These are phyloP conservation scores for Microstroma glucosiphilum DNA, from an alignment of 1,284 basidiomycete species.

Conservation along the genomic window DNA sequence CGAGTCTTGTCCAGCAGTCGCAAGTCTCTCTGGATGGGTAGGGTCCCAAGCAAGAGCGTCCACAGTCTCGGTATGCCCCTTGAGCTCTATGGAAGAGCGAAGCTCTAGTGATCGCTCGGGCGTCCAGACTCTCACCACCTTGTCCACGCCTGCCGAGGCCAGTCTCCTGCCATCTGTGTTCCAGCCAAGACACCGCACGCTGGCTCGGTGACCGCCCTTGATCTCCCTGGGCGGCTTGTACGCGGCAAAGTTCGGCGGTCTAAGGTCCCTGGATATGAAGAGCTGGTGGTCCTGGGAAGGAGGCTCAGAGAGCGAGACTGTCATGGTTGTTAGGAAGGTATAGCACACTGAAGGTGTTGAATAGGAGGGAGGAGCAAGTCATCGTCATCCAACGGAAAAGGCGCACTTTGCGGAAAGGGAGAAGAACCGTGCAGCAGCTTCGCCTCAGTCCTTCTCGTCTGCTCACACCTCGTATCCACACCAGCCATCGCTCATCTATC, in stretches of 20 bases:
- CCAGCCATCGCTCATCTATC: no score
- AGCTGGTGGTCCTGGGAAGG: neutral
- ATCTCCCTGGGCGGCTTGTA: slow-evolving; percentile 6
- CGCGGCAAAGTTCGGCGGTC: neutral
- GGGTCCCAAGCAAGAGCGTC: slow-evolving; percentile 42
- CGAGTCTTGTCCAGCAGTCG: slow-evolving; percentile 33
- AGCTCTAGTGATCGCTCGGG: slow-evolving; percentile 37
- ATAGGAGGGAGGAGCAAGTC: neutral
- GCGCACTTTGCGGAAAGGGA: slow-evolving; percentile 2
- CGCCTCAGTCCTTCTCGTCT: no score
- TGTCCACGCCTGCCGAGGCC: slow-evolving; percentile 31
- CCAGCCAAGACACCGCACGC: slow-evolving; percentile 37
- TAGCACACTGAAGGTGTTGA: neutral
- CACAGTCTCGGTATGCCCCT: slow-evolving; percentile 40
- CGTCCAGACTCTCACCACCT: slow-evolving; percentile 34
- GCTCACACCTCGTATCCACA: no score
- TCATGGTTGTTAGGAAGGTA: neutral
- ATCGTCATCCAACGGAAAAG: neutral
- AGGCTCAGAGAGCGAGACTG: neutral
- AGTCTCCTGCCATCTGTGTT: slow-evolving; percentile 35
- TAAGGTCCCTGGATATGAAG: neutral
- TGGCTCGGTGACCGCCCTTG: slow-evolving; percentile 11
- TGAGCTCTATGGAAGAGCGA: slow-evolving; percentile 35
- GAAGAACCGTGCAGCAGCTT: neutral
- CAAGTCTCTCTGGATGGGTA: slow-evolving; percentile 31